Evolutionary conservation across 2,329 filamentous ascomycete species (phyloP).

Genomic region (Epichloe brachyelytri): DNA sequence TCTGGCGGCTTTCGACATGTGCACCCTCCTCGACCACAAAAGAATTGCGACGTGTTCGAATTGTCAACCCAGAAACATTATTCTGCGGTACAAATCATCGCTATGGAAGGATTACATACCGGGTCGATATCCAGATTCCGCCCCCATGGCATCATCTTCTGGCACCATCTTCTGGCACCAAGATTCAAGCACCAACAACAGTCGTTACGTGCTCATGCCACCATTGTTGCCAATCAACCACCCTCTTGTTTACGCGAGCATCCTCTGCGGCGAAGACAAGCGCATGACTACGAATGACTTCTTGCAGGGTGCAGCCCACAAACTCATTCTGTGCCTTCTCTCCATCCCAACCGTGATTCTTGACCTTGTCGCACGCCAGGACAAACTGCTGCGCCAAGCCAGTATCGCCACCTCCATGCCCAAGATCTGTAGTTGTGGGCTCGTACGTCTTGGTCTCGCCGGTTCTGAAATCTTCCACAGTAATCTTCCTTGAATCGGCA

Average conservation of each 20-base stretch:
- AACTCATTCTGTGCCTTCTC: conserved; percentile 59
- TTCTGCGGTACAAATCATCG: too few species aligned
- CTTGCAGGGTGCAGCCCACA: conserved; percentile 74
- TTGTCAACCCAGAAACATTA: too few species aligned
- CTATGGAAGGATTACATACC: too few species aligned
- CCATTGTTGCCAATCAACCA: conserved; percentile 66
- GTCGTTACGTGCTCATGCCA: conserved; percentile 39
- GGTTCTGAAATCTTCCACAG: conserved; percentile 46
- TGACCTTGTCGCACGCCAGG: conserved; percentile 65
- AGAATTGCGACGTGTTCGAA: too few species aligned
- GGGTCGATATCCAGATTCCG: too few species aligned
- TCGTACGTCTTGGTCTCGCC: conserved; percentile 18
- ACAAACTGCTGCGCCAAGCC: conserved; percentile 72
- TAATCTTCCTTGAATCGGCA: conserved; percentile 70
- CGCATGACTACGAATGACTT: conserved; percentile 79
- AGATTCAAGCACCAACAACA: too few species aligned
- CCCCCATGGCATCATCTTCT: too few species aligned
- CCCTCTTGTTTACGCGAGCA: conserved; percentile 54
- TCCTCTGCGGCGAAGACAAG: conserved; percentile 92
- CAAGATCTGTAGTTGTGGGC: conserved; percentile 22
- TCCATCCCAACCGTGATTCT: conserved; percentile 53
- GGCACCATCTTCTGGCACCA: too few species aligned
- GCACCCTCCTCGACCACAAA: too few species aligned
- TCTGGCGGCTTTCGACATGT: too few species aligned
- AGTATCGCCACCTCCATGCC: conserved; percentile 28